phyloP scores from a whole-genome alignment of 164 flowering plant species.

The Vitis rotundifolia region DNA sequence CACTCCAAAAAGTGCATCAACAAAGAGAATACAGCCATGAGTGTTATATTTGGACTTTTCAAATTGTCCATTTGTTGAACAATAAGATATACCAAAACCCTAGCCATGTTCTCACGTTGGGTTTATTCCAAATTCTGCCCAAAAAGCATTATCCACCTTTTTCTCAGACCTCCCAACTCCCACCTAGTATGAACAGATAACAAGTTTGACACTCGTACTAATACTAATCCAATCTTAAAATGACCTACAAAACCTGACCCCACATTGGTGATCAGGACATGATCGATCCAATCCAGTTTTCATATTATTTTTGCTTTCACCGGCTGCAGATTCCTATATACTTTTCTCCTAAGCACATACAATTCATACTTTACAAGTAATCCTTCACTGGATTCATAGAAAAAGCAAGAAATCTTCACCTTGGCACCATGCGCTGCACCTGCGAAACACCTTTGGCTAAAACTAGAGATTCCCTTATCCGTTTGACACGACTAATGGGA shows the following conservation, averaged over 20 bases:
- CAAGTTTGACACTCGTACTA: neutral
- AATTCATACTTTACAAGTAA: neutral
- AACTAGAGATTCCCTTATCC: slow-evolving; percentile 1
- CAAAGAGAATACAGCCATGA: neutral
- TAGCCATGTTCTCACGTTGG: neutral
- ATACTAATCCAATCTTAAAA: neutral
- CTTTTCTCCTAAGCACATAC: neutral
- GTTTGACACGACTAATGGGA: neutral
- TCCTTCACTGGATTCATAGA: neutral
- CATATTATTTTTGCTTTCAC: too few relatives aligned
- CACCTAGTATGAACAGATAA: neutral
- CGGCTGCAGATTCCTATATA: too few relatives aligned
- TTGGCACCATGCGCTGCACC: neutral
- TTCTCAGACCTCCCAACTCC: neutral
- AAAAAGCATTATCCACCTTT: neutral
- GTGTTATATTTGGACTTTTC: neutral
- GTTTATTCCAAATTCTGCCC: neutral
- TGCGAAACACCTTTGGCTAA: neutral
- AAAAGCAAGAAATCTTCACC: neutral
- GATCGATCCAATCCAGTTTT: too few relatives aligned
- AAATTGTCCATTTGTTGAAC: neutral
- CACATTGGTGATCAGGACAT: neutral
- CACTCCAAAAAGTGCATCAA: neutral
- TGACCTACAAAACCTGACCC: neutral
- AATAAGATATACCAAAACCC: neutral